Conservation (phyloP, 2,329 filamentous ascomycete species). For the Aspergillus quadrilineatus region DNA sequence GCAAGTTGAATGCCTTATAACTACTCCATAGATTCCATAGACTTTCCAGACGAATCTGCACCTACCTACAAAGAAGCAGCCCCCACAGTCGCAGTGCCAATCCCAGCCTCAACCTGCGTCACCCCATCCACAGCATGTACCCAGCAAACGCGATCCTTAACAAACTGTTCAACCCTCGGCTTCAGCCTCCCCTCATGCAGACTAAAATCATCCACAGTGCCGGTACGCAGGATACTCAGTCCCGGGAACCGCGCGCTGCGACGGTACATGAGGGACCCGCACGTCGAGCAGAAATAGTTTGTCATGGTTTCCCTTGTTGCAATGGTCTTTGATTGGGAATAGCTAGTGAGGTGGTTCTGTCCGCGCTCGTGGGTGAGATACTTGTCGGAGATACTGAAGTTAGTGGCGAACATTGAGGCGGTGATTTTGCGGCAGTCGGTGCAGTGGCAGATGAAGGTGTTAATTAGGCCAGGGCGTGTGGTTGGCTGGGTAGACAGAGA, state of each 20-base stretch:
- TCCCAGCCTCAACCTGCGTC: conserved; percentile 23
- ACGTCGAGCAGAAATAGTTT: conserved; percentile 3
- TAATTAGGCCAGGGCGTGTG: conserved; percentile 34
- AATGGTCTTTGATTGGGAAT: conserved; percentile 1
- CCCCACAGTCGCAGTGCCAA: too few species aligned
- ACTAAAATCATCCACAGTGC: conserved; percentile 62
- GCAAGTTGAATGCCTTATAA: too few species aligned
- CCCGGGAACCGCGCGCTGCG: neutral
- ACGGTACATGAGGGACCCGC: conserved; percentile 9
- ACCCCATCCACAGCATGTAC: conserved; percentile 40
- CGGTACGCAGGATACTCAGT: conserved; percentile 46
- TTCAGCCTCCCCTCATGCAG: conserved; percentile 58
- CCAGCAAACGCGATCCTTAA: conserved; percentile 55
- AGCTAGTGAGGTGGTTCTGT: neutral
- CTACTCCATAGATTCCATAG: too few species aligned
- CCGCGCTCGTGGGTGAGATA: conserved; percentile 1
- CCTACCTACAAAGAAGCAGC: too few species aligned
- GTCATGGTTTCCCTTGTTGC: neutral
- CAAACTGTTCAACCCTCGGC: conserved; percentile 55
- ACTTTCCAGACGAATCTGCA: too few species aligned
- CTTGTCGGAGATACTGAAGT: conserved; percentile 44
- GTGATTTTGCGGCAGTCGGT: conserved; percentile 63
- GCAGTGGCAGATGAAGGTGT: conserved; percentile 61
- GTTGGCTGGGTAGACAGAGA: neutral
- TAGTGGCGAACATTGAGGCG: conserved; percentile 58